Base-by-base conservation (phyloP, 352 stramenopile genomes). In the Phytophthora podocarpi region DNA sequence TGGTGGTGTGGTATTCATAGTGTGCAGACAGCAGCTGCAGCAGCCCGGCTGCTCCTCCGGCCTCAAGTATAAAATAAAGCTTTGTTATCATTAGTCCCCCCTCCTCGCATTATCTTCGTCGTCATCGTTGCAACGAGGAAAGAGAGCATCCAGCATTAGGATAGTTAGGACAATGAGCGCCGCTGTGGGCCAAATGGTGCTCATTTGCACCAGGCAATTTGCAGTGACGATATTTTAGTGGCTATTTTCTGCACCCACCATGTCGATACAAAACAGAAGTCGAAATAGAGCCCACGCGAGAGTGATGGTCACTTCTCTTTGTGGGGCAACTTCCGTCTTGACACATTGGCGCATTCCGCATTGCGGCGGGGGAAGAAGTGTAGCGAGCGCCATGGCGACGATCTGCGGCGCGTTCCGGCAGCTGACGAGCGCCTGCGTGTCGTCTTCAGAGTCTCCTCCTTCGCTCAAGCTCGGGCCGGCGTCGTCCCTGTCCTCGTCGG, bases 371-470 rank as follows among this genome's bases (percentile, higher is more conserved):
- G 47, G 36, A 28, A 57, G 43, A 54, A 49, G 32, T 37, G 8
- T 20, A 28, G 20, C 8, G 10, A 43, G 21, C 45, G 35, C 39
- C 30, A 77, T 80, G 72, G 65, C 60, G 39, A 49, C 60, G 23
- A 50, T 87, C 55, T 87, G 78, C 62, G 63, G 77, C 40, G 67
- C 74, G 11, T 55, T 87, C 31, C 71, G 57, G 34, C 46, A 71
- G 36, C 62, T 87, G 30, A 70, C 75, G 31, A 57, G 61, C 41
- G 46, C 58, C 9, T 87, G 78, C 39, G 60, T 75, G 30, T 41
- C 67, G 28, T 36, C 59, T 15, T 41, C 60, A 5, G 74, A 82
- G 12, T 80, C 79, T 32, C 72, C 74, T 30, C 48, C 65, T 16
- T 35, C 54, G 45, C 68, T 63, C 28, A 72, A 78, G 52, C 37